Conservation (phyloP, 306 rosid species). For the Rosa rugosa region DNA sequence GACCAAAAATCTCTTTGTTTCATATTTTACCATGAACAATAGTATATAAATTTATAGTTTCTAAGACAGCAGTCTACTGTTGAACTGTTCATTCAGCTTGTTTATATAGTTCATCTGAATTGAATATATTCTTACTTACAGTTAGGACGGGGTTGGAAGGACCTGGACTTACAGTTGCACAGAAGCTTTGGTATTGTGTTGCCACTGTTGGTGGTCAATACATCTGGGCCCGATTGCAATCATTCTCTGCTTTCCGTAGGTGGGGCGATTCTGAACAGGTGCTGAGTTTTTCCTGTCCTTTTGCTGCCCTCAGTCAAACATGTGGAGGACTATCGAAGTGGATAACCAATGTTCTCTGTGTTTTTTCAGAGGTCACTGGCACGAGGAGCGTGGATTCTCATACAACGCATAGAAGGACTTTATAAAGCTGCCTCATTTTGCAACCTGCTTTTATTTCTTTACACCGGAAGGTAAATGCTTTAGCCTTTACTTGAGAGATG, state of each 20-base stretch:
- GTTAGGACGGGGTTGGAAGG: constrained; percentile 98
- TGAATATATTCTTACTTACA: constrained; percentile 27
- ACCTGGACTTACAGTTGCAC: constrained; percentile 90
- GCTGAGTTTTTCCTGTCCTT: constrained; percentile 14
- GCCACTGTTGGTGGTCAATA: constrained; percentile 96
- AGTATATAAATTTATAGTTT: not conserved
- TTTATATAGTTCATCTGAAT: not conserved
- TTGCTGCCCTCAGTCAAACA: constrained; percentile 2
- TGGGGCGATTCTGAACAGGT: constrained; percentile 99
- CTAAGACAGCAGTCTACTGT: not conserved
- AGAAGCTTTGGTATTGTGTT: constrained; percentile 90
- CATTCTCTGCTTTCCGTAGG: constrained; percentile 97
- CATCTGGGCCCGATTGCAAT: constrained; percentile 88
- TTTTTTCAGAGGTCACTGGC: constrained; percentile 82
- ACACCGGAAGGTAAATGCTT: constrained; percentile 72
- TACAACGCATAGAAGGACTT: constrained; percentile 84
- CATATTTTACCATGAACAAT: not conserved
- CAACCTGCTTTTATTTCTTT: constrained; percentile 93
- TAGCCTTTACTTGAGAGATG: constrained; percentile 1
- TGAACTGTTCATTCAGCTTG: constrained; percentile 1
- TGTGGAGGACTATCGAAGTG: constrained; percentile 14
- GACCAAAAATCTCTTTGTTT: not conserved
- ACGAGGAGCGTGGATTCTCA: constrained; percentile 69
- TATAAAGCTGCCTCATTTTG: constrained; percentile 96
- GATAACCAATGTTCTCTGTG: constrained; percentile 18